Evolutionary conservation across 2,329 filamentous ascomycete genomes (phyloP).

Genomic region (Fonsecaea multimorphosa): DNA sequence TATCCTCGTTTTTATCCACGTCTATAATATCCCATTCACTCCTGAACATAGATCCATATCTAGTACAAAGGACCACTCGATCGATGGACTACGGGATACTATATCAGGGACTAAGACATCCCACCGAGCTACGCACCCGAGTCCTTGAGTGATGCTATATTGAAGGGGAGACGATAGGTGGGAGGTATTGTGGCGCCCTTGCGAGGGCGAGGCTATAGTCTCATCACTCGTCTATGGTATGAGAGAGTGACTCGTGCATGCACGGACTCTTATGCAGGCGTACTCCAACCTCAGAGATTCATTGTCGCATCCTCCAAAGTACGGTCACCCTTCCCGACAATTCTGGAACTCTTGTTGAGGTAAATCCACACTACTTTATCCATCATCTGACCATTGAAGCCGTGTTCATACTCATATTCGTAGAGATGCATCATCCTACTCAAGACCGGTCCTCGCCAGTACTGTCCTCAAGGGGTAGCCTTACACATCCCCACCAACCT

Average conservation of each 20-base stretch:
- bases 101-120: too few species aligned
- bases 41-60: too few species aligned
- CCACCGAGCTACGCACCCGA: too few species aligned
- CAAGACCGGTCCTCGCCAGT: neutral
- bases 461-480: conserved; percentile 63
- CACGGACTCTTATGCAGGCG: neutral
- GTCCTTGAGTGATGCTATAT: too few species aligned
- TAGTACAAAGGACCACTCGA: too few species aligned
- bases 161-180: too few species aligned
- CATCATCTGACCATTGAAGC: neutral
- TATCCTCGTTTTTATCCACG: too few species aligned
- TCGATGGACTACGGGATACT: too few species aligned
- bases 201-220: too few species aligned
- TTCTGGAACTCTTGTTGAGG: neutral
- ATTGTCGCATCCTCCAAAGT: neutral
- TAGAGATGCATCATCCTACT: conserved; percentile 5
- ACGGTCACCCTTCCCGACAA: neutral
- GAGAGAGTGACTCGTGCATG: neutral
- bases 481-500: conserved; percentile 80
- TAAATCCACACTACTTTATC: neutral
- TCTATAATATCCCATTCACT: too few species aligned
- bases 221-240: neutral
- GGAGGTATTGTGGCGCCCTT: too few species aligned
- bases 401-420: conserved; percentile 2
- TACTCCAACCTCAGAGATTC: neutral